phyloP scores from a whole-genome alignment of 768 basidiomycete species.

The Udeniomyces megalosporus region DNA sequence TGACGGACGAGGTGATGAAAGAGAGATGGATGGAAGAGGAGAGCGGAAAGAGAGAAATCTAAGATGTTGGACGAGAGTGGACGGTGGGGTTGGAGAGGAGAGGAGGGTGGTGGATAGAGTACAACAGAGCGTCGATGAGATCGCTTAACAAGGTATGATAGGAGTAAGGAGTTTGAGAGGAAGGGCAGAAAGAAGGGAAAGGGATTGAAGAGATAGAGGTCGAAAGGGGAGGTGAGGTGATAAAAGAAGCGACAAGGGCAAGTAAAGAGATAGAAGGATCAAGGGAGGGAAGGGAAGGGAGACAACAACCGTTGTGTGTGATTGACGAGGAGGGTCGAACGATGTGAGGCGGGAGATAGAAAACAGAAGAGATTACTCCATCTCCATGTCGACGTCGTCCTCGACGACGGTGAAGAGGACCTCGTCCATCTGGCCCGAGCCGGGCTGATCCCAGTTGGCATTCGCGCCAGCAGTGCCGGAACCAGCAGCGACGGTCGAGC shows the following conservation, averaged over 20 bases:
- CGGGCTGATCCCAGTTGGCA: not conserved
- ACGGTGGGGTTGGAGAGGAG: too few species aligned
- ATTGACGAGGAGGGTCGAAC: not conserved
- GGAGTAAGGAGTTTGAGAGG: not conserved
- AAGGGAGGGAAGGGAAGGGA: not conserved
- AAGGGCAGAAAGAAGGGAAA: not conserved
- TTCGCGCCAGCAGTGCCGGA: too few species aligned
- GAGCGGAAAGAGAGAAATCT: not conserved
- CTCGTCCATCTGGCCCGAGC: slow-evolving; percentile 1
- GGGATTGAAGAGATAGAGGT: not conserved
- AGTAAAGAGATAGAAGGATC: not conserved
- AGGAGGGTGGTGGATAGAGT: too few species aligned
- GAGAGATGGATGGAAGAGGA: not conserved
- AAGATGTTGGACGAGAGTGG: not conserved
- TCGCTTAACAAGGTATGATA: too few species aligned
- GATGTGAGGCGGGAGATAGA: not conserved
- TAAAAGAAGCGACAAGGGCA: not conserved
- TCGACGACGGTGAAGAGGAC: slow-evolving; percentile 13
- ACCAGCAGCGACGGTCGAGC: not conserved
- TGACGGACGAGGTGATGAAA: not conserved
- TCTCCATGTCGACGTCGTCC: slow-evolving; percentile 16
- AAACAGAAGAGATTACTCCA: not conserved
- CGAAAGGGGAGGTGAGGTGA: not conserved
- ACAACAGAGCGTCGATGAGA: too few species aligned
- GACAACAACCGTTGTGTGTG: not conserved